These are phyloP conservation scores for Anaeromyces robustus DNA, from an alignment of 192 early-diverging fungal genomes.

Conservation along the genomic window DNA sequence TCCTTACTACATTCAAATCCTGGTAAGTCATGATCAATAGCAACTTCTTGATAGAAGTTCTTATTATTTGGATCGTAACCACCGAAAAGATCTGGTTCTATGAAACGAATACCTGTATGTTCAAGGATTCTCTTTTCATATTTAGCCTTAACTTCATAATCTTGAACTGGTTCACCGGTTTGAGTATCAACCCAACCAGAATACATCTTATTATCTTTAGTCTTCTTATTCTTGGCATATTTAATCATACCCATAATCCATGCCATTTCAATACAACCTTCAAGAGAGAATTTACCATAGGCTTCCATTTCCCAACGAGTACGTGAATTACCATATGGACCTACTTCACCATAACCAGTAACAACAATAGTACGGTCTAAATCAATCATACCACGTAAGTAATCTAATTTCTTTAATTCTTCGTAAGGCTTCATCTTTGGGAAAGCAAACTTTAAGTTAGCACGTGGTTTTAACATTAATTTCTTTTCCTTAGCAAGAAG, in stretches of 20 bases:
- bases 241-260: conserved; percentile 96
- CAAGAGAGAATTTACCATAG: conserved; percentile 68
- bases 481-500: conserved; percentile 29
- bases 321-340: conserved; percentile 73
- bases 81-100: conserved; percentile 67
- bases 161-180: conserved; percentile 68
- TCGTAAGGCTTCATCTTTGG: conserved; percentile 46
- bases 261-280: conserved; percentile 90
- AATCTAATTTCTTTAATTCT: conserved; percentile 18
- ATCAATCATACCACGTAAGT: conserved; percentile 51
- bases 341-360: conserved; percentile 88
- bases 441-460: conserved; percentile 75
- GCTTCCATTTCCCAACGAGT: conserved; percentile 97
- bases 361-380: conserved; percentile 83
- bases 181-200: conserved; percentile 87
- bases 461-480: conserved; percentile 49
- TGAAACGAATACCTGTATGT: conserved; percentile 82
- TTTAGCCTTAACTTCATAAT: conserved; percentile 71
- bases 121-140: conserved; percentile 79
- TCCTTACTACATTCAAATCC: conserved; percentile 76
- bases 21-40: conserved; percentile 70
- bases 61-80: conserved; percentile 80
- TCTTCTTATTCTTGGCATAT: conserved; percentile 56
- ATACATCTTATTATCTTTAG: conserved; percentile 58
- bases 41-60: conserved; percentile 74